Base-by-base conservation (phyloP, 331 rosid species). In the Malus hybrid region DNA sequence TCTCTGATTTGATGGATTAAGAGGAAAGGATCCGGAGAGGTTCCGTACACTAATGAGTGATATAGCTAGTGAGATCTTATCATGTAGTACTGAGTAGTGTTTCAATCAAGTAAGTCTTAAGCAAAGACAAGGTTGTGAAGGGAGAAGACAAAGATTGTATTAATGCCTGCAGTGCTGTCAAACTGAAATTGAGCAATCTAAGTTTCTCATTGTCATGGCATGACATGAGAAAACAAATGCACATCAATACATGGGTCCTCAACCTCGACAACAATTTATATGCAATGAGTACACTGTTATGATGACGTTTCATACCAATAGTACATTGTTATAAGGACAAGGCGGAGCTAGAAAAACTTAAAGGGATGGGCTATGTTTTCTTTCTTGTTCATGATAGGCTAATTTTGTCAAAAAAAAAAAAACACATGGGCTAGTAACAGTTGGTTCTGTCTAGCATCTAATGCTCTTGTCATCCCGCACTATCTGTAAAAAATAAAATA, bases 191-290 rank as follows among this genome's bases (percentile, higher is more conserved):
- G 89, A 77, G 75, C 7, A 32, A 77, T 72, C 60, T 65, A 83
- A 86, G 82, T 70, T 80, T 77, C 75, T 32, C 36, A 61, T 60
- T 74, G 87, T 74, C 65, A 31, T 72, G 75, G 75, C 86, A 77
- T 77, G 19, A 13, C 56, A 63, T 63, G 52, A 46, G 77, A 29
- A 62, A 74, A 83, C 7, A 64, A 73, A 80, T 11, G 24, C 7
- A 64, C 13, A 52, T 7, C 10, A 29, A 68, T 18, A 18, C 59
- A 73, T 33, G 83, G 88, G 78, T 22, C 76, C 85, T 62, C 33
- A 60, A 54, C 9, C 5, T 18, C 9, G 2, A 18, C 4, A 54
- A 3, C 2, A 54, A 18, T 54, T 54, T 54, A 54, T 52, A 6
- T 54, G 59, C 0, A 0, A 54, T 1, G 2, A 18, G 22, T 7